Percentiles rank a stretch among this genome's conserved stretches.
phyloP scores from a whole-genome alignment of 306 rosid genomes.

The Acacia crassicarpa region DNA sequence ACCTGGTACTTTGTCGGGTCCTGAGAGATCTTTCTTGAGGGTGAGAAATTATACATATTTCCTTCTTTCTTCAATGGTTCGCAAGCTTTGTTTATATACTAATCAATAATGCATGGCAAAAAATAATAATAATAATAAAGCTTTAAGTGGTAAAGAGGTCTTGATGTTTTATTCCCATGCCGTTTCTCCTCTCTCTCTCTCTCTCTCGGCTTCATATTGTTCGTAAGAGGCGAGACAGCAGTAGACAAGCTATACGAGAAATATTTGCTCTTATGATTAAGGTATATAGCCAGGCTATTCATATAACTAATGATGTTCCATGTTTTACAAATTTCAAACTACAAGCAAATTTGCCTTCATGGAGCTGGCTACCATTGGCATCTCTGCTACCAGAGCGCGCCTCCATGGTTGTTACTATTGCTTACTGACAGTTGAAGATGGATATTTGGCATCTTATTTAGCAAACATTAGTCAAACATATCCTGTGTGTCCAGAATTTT shows the following conservation, averaged over 20 bases:
- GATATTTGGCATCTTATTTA: neutral
- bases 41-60: neutral
- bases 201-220: neutral
- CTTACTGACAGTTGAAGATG: neutral
- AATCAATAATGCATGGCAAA: neutral
- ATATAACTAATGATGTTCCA: neutral
- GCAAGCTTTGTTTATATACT: neutral
- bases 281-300: neutral
- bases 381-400: neutral
- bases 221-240: neutral
- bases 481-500: neutral
- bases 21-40: neutral
- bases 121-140: no score
- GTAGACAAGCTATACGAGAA: neutral
- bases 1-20: conserved; percentile 1
- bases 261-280: neutral
- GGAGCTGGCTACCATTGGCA: neutral
- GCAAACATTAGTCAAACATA: neutral
- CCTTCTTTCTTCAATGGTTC: neutral
- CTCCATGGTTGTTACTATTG: neutral
- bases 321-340: neutral
- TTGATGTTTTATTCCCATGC: conserved; percentile 6
- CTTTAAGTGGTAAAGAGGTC: neutral
- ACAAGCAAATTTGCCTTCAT: neutral
- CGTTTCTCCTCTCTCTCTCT: neutral